Evolutionary conservation across 495 filamentous ascomycete genomes (phyloP), one percentile per base, ranked within the genome.

Genomic region (Melanomma pulvis-pyrius): DNA sequence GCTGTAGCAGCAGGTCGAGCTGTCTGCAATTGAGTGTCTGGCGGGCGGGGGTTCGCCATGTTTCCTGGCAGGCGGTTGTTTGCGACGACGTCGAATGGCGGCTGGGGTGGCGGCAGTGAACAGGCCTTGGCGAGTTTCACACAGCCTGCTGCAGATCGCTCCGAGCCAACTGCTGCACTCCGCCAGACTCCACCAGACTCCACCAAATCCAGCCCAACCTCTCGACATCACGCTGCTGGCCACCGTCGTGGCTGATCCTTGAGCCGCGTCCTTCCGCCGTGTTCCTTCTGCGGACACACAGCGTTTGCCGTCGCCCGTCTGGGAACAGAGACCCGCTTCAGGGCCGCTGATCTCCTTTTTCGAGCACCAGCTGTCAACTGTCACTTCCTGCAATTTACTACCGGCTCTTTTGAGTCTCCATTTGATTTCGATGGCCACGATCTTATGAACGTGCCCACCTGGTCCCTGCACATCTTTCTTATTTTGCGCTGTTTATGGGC

Each of bases 121-220:
- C 51, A 28, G 56, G 24, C 48, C 64, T 67, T 55, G 57, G 57
- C 50, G 25, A 44, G 64, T 67, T 67, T 67, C 64, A 67, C 50
- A 28, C 3, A 29, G 46, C 48, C 47, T 39, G 15, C 15, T 51
- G 64, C 49, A 61, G 49, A 67, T 67, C 47, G 12, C 39, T 17
- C 25, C 36, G 17, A 54, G 39, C 63, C 50, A 60, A n/a, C 57
- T 39, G 50, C 64, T 48, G 24, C 39, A n/a, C 39, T 2, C n/a
- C 55, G 9, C 39, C 61, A 55, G 29, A 36, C 51, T 51, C 53
- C 21, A 48, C 63, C 17, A 29, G 15, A 25, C 39, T 28, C 54
- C 63, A 59, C 46, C 63, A 19, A 55, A 54, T 8, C 46, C 49
- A 28, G 28, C 30, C 30, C 30, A 12, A 34, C 30, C 30, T 34